These are phyloP conservation scores for Cladosporium sp. DNA, from an alignment of 2,329 filamentous ascomycete genomes.

Conservation along the genomic window DNA sequence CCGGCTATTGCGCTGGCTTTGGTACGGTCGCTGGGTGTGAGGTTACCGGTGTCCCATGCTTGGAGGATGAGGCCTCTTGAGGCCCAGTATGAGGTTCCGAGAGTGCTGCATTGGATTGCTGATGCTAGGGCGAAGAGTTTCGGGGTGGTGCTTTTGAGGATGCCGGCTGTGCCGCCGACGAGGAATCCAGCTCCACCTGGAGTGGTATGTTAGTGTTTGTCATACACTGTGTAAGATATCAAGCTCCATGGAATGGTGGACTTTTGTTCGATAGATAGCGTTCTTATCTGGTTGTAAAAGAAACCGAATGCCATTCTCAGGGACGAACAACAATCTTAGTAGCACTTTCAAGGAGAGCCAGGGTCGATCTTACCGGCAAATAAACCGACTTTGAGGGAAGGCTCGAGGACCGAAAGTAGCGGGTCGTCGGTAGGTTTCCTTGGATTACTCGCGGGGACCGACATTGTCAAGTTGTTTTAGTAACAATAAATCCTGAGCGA, in stretches of 20 bases:
- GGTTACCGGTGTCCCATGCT: constrained; percentile 31
- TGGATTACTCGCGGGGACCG: neutral
- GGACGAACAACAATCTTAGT: neutral
- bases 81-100: constrained; percentile 79
- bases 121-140: constrained; percentile 70
- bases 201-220: neutral
- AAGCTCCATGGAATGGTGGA: neutral
- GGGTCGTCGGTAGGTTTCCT: constrained; percentile 25
- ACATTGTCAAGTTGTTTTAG: neutral
- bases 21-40: constrained; percentile 55
- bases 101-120: constrained; percentile 77
- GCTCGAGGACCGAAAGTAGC: constrained; percentile 31
- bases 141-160: constrained; percentile 65
- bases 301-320: neutral
- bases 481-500: neutral
- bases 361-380: constrained; percentile 34
- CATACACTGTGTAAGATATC: neutral
- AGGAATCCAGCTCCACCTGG: constrained; percentile 67
- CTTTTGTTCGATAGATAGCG: neutral
- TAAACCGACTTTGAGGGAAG: constrained; percentile 38
- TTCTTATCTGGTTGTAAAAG: neutral
- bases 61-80: constrained; percentile 44
- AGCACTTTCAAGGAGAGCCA: neutral
- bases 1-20: constrained; percentile 72
- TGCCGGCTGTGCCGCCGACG: constrained; percentile 48